Conservation (phyloP, 306 rosid genomes). For the Abrus pulchellus region DNA sequence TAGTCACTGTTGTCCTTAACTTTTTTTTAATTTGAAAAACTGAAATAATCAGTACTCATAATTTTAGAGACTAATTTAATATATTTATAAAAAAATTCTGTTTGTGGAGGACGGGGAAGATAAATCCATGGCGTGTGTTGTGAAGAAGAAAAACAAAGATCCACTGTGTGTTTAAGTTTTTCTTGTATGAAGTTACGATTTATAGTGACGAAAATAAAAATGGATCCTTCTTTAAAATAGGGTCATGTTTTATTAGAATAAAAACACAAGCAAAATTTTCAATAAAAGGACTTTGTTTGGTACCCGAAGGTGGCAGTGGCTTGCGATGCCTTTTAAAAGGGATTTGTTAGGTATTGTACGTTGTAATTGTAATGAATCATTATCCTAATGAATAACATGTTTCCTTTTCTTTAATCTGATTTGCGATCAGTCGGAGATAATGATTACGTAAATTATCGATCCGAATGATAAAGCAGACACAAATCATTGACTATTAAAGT, state of each 20-base stretch:
- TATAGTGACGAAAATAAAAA: slow-evolving; percentile 1
- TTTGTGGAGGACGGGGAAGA: slow-evolving; percentile 24
- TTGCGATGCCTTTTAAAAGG: background rate
- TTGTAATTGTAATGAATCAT: slow-evolving; percentile 43
- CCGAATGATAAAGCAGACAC: background rate
- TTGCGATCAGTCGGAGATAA: background rate
- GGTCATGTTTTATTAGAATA: slow-evolving; percentile 10
- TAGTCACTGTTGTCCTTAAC: too few relatives aligned
- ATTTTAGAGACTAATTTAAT: background rate
- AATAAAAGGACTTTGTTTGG: background rate
- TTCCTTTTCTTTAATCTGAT: background rate
- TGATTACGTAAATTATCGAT: background rate
- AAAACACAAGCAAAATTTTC: background rate
- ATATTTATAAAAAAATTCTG: background rate
- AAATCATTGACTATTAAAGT: slow-evolving; percentile 12
- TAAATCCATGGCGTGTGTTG: slow-evolving; percentile 10
- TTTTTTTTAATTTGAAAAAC: background rate
- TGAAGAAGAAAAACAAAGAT: background rate
- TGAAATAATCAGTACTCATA: background rate
- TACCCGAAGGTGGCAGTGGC: background rate
- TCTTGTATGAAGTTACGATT: background rate
- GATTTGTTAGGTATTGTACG: slow-evolving; percentile 22
- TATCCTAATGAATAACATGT: slow-evolving; percentile 18
- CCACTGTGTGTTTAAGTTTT: slow-evolving; percentile 16
- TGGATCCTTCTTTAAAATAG: background rate